Evolutionary conservation across 768 basidiomycete species (phyloP).

Genomic region (Galerina marginata): DNA sequence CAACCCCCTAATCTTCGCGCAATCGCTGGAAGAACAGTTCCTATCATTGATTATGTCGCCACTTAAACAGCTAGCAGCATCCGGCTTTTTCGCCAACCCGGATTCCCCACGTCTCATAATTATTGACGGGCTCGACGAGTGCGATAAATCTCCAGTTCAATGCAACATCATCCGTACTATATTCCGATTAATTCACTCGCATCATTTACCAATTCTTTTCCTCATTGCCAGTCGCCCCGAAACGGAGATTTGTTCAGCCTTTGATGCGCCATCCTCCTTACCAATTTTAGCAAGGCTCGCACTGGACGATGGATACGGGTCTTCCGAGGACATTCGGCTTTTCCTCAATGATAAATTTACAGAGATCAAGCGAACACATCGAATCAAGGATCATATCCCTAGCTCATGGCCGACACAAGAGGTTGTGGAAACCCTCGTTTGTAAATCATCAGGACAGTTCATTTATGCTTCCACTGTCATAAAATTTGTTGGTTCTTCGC

Average conservation of each 20-base stretch:
- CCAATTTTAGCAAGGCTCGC: neutral
- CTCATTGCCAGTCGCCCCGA: conserved; percentile 13
- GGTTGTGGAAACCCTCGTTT: neutral
- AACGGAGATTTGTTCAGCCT: conserved; percentile 7
- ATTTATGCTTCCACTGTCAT: conserved; percentile 18
- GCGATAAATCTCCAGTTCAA: conserved; percentile 9
- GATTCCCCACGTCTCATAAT: conserved; percentile 7
- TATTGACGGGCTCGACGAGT: conserved; percentile 33
- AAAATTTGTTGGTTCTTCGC: conserved; percentile 9
- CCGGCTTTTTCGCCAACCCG: neutral
- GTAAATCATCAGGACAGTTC: conserved; percentile 15
- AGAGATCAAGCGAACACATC: neutral
- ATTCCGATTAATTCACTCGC: neutral
- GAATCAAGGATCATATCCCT: neutral
- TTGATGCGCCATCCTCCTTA: neutral
- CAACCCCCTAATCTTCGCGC: conserved; percentile 9
- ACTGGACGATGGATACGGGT: conserved; percentile 3
- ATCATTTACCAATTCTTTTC: neutral
- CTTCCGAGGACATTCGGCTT: conserved; percentile 5
- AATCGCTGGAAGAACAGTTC: conserved; percentile 14
- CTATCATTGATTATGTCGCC: conserved; percentile 12
- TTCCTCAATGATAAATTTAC: conserved; percentile 5
- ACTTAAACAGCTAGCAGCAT: neutral
- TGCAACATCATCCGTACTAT: conserved; percentile 13
- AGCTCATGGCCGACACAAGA: conserved; percentile 1